phyloP scores from a whole-genome alignment of 2,329 filamentous ascomycete genomes.

The Exophiala phaeomuriformis region DNA sequence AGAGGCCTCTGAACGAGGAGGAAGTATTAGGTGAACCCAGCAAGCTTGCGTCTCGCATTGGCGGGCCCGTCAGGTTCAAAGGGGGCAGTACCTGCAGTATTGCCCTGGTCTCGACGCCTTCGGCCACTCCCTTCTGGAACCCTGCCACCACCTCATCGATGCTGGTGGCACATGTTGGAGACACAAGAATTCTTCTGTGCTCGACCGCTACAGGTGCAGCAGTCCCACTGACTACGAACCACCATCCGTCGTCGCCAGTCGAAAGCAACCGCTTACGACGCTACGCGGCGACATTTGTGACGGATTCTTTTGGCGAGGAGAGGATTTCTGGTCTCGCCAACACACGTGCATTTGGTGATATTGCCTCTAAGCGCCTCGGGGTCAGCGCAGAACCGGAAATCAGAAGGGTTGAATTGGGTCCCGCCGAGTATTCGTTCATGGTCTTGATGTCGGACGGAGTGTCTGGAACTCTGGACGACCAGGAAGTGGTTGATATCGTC shows the following conservation, averaged over 20 bases:
- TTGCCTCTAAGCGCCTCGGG: conserved; percentile 81
- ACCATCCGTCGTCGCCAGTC: conserved; percentile 80
- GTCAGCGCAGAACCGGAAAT: conserved; percentile 93
- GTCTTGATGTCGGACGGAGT: conserved; percentile 86
- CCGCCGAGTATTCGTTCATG: conserved; percentile 82
- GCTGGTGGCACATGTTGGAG: conserved; percentile 82
- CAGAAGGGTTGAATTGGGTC: conserved; percentile 65
- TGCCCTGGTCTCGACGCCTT: conserved; percentile 84
- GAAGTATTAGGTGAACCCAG: conserved; percentile 67
- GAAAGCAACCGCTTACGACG: conserved; percentile 78
- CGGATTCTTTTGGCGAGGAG: conserved; percentile 95
- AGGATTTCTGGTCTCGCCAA: conserved; percentile 91
- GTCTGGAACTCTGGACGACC: conserved; percentile 75
- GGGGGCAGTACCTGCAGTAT: conserved; percentile 90
- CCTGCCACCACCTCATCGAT: conserved; percentile 77
- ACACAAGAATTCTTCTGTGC: conserved; percentile 85
- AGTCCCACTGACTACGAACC: conserved; percentile 76
- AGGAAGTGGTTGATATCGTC: conserved; percentile 92
- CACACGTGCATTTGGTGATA: conserved; percentile 88
- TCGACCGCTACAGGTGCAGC: conserved; percentile 74
- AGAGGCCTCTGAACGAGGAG: conserved; percentile 73
- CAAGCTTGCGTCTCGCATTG: conserved; percentile 49
- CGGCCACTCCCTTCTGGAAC: conserved; percentile 90
- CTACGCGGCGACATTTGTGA: conserved; percentile 79
- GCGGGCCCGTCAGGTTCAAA: conserved; percentile 66